Base-by-base conservation (phyloP, 345 rosid species). In the Carallia pectinifolia region DNA sequence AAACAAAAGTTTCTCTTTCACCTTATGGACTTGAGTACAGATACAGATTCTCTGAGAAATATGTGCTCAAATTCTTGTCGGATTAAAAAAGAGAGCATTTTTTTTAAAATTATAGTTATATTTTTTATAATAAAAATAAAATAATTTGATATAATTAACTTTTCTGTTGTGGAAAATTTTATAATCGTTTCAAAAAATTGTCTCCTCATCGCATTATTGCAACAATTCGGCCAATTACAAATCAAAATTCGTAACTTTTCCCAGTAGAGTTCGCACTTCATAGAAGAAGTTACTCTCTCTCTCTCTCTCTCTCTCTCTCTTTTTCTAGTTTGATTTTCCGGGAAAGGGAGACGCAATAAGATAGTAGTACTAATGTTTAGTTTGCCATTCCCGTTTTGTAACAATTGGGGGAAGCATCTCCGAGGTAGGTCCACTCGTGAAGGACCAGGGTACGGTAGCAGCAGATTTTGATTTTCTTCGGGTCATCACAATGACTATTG, bases 361-460 rank as follows among this genome's bases (percentile, higher is more conserved):
- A 29, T 44, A 12, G 50, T 12, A 23, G 50, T 44, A 23, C 36
- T 12, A 47, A 37, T 69, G 1, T 29, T 60, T 53, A 40, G 30
- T 63, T 55, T 31, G 55, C 31, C 55, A 52, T 36, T 60, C 39
- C 60, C 31, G 44, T 12, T 69, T 44, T 69, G 56, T 17, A 18
- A 69, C 16, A 38, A 36, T 38, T 30, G 4, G 63, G 52, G 69
- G 52, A 72, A 16, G 69, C 69, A 72, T 65, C 64, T 58, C n/a
- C 6, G 8, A 15, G 5, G 62, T 17, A 38, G 68, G 67, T 29
- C 73, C 53, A 61, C 61, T 52, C 6, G 74, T 62, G 40, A 31
- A 53, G 31, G 62, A 62, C 6, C 48, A 39, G 56, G 37, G 27
- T 16, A 10, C 39, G 5, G 50, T 44, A 13, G 4, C 13, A 44